Evolutionary conservation across 345 rosid species (phyloP), one percentile per base, ranked within the genome.

Genomic region (Hibiscus trionum): DNA sequence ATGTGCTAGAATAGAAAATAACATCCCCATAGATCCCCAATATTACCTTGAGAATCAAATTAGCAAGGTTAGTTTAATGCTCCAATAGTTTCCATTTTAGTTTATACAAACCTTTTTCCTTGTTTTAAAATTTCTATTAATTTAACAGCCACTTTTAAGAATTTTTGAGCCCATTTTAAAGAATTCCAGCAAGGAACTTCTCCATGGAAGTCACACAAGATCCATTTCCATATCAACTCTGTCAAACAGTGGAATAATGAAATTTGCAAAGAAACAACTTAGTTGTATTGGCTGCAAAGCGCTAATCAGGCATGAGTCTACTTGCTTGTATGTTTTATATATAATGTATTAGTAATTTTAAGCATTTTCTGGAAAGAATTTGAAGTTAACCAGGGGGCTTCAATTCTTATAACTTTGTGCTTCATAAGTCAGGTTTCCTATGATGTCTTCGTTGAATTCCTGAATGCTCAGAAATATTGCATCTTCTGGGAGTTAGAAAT

Each of bases 41-140:
- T 92, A 92, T 77, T 95, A 92, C 78, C 91, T 95, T 53, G 97
- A 92, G 77, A 95, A 95, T 76, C 99, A 95, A 80, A 90, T 92
- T 74, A 88, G 90, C 83, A 95, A 92, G 97, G 99, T 95, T 44
- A 74, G 86, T 76, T 73, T 56, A 47, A 21, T 17, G 37, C 31
- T 14, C 37, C 72, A 62, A 66, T 11, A 2, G 33, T 64, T 52
- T 74, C 62, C 68, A 72, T 11, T 73, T 49, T 67, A 31, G 10
- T 17, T 19, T 77, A 44, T 61, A 17, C 7, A 44, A 60, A 10
- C 3, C 16, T 37, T 8, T 59, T 15, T 39, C 63, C 24, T 53
- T 63, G 61, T 65, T 70, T 72, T 77, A 49, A 49, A 61, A 11
- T n/a, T 77, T n/a, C 24, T 62, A 9, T 66, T 65, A 62, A 53